phyloP scores from a whole-genome alignment of 441 rosid species.

The Arabidopsis hybrid region DNA sequence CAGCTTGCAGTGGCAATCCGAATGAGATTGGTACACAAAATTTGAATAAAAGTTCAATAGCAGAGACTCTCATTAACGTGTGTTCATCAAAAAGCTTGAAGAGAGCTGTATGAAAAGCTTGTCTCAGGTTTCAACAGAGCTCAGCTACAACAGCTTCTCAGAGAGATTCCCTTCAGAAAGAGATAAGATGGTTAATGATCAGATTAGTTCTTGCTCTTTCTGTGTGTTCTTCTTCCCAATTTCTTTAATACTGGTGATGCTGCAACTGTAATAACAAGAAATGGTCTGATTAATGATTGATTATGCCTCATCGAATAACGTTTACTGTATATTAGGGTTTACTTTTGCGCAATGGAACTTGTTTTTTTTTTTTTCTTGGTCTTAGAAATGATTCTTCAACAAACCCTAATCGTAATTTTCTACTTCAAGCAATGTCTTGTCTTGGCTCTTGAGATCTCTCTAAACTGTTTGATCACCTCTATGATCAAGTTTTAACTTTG shows the following conservation, averaged over 20 bases:
- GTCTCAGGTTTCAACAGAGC: constrained; percentile 30
- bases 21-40: constrained; percentile 54
- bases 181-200: constrained; percentile 30
- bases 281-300: constrained; percentile 30
- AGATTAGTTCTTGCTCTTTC: constrained; percentile 13
- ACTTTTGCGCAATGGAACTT: constrained; percentile 31
- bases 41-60: constrained; percentile 18
- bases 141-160: constrained; percentile 37
- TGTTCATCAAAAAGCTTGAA: constrained; percentile 28
- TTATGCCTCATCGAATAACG: constrained; percentile 14
- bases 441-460: constrained; percentile 10
- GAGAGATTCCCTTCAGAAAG: constrained; percentile 25
- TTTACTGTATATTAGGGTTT: constrained; percentile 30
- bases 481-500: neutral
- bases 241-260: constrained; percentile 25
- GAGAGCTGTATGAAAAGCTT: constrained; percentile 4
- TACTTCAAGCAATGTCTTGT: constrained; percentile 24
- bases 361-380: constrained; percentile 1
- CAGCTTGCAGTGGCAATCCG: constrained; percentile 74
- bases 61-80: constrained; percentile 27
- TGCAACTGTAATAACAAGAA: constrained; percentile 39
- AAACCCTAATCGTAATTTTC: constrained; percentile 28
- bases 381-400: constrained; percentile 24
- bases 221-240: constrained; percentile 35
- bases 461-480: constrained; percentile 7